Base-by-base conservation (phyloP, 768 basidiomycete genomes). In the Boletus reticulatus region DNA sequence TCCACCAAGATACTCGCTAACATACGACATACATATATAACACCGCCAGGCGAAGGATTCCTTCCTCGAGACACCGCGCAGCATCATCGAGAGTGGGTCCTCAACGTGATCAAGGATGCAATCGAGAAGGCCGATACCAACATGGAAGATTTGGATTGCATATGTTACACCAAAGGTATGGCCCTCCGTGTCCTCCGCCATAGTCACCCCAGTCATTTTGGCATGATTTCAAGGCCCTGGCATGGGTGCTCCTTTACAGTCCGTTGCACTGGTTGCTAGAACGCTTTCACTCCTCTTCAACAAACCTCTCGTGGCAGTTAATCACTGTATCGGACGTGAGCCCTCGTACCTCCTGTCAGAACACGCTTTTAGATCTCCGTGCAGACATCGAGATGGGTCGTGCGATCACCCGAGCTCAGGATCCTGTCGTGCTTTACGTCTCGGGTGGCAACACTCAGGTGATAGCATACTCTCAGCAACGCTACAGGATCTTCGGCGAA, bases 381-480 rank as follows among this genome's bases (percentile, higher is more conserved):
- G 27, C 67, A 98, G 97, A 99, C 71, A 99, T 99, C 61, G 97
- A 99, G 73, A 99, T 98, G 89, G 97, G 97, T 36, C 83, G 97
- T 41, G 83, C 92, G 60, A 91, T 99, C 60, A 98, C 97, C 3
- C 89, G 88, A 45, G 95, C 97, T 5, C 86, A 87, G 57, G 94
- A 98, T 66, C 97, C 97, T 1, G 87, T 99, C 63, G 94, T 98
- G 7, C 84, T 98, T 36, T 99, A 99, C 67, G 97, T 99, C 19
- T 98, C 97, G 0, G 97, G 97, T 13, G 97, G 97, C 5, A 99
- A 99, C 72, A 98, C 97, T 0, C 97, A 99, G 73, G 95, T 99
- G 16, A 98, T 99, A 64, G 97, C 97, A 1, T 99, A 99, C 72
- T 98, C 95, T 20, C 88, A 90, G 56, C 94, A 98, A 71, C 85